Evolutionary conservation across 257 asterid species (phyloP), one percentile per base, ranked within the genome.

Genomic region (Primulina tabacum): DNA sequence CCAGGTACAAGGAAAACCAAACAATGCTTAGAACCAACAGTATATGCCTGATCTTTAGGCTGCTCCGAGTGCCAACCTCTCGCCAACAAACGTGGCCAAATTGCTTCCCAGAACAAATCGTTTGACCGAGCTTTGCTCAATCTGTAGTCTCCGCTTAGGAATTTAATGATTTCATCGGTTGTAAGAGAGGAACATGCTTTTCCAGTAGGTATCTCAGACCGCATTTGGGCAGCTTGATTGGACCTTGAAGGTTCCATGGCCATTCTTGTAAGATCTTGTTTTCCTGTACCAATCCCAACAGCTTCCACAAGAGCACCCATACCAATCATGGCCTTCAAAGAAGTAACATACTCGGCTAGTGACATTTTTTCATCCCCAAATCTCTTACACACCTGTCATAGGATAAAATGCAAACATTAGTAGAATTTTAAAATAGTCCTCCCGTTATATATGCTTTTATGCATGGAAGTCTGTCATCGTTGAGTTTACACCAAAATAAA

Each of bases 41-140:
- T 60, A 26, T 82, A 81, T 21, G 75, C 73, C 43, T 68, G 86
- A 70, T 83, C 76, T 17, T 76, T 76, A 12, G 97, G 89, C 76
- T 86, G 84, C 84, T 85, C 93, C 0, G 95, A 86, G 55, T 82
- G 87, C 84, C 90, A 90, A 20, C 98, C 98, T 72, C 90, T 71
- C 20, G 92, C 98, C 64, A 92, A 74, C 65, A 92, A 79, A 66
- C 96, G 97, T 0, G 97, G 98, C 98, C 98, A 92, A 26, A 92
- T 91, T 1, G 98, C 92, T 81, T 88, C 97, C 95, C 96, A 92
- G 64, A 92, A 92, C 30, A 92, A 70, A 69, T 92, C 97, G 12
- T 79, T 85, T 17, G 97, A 84, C 38, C 90, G 86, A 26, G 91
- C 84, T 76, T 92, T 92, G 82, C 97, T 88, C 77, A 90, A 68